These are phyloP conservation scores for Chalciporus piperatus DNA, from an alignment of 768 basidiomycete species.

Conservation along the genomic window DNA sequence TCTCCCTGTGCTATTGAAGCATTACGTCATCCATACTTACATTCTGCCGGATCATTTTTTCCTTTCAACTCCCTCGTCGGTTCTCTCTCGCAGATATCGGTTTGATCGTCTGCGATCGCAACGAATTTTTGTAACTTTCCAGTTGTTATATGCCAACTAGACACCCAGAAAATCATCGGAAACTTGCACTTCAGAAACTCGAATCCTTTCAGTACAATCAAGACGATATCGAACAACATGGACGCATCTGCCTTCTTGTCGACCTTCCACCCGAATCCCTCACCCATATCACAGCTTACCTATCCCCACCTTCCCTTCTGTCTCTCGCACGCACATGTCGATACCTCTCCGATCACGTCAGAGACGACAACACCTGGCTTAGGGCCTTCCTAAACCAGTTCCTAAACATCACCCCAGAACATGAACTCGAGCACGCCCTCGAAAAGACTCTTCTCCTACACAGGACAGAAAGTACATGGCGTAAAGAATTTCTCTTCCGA, in stretches of 20 bases:
- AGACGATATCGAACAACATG: slow-evolving; percentile 41
- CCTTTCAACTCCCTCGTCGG: neutral
- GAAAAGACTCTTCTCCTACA: slow-evolving; percentile 50
- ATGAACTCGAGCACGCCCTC: slow-evolving; percentile 40
- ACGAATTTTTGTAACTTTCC: slow-evolving; percentile 7
- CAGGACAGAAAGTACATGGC: slow-evolving; percentile 61
- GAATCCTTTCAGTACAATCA: slow-evolving; percentile 23
- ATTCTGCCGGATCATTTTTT: neutral
- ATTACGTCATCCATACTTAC: neutral
- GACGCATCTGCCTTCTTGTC: slow-evolving; percentile 46
- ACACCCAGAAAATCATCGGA: slow-evolving; percentile 40
- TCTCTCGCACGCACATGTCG: slow-evolving; percentile 53
- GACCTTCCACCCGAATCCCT: slow-evolving; percentile 68
- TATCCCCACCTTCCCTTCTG: slow-evolving; percentile 61
- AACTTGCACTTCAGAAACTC: slow-evolving; percentile 32
- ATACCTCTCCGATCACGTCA: slow-evolving; percentile 60
- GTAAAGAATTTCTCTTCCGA: slow-evolving; percentile 61
- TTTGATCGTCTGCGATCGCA: slow-evolving; percentile 24
- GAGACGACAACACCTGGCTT: slow-evolving; percentile 78
- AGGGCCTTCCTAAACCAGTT: slow-evolving; percentile 70
- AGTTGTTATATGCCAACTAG: slow-evolving; percentile 68
- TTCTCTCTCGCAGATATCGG: slow-evolving; percentile 16
- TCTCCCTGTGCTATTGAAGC: neutral
- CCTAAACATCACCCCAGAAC: slow-evolving; percentile 64
- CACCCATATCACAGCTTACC: slow-evolving; percentile 70